Conservation (phyloP, 2,329 filamentous ascomycete genomes). For the Colletotrichum australisinense region DNA sequence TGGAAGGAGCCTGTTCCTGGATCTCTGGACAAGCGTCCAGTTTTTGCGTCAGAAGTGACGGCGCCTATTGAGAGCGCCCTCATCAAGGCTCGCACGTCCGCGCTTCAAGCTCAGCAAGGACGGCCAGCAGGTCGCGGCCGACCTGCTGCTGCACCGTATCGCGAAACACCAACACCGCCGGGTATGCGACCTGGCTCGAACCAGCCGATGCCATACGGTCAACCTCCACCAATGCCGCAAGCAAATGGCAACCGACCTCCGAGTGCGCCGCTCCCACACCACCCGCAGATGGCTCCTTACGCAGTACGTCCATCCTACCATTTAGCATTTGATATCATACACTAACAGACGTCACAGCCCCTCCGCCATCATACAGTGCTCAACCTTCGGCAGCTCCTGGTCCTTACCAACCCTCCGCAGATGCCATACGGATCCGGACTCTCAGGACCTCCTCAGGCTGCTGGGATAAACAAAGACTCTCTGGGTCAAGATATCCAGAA, state of each 20-base stretch:
- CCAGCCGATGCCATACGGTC: conserved; percentile 45
- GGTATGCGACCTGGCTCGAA: conserved; percentile 52
- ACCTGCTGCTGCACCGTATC: conserved; percentile 64
- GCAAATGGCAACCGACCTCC: conserved; percentile 42
- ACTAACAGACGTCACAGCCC: conserved; percentile 44
- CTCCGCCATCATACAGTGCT: conserved; percentile 48
- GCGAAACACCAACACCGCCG: conserved; percentile 81
- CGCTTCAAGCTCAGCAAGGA: conserved; percentile 64
- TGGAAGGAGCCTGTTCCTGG: conserved; percentile 98
- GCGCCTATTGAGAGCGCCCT: conserved; percentile 94
- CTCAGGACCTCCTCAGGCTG: conserved; percentile 33
- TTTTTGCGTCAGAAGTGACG: conserved; percentile 89
- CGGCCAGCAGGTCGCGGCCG: conserved; percentile 22
- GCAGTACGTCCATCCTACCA: conserved; percentile 15
- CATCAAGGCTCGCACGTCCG: conserved; percentile 78
- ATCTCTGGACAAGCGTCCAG: conserved; percentile 90
- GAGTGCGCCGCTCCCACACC: conserved; percentile 34
- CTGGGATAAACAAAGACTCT: conserved; percentile 74
- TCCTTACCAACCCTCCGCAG: conserved; percentile 54
- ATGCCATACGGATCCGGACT: conserved; percentile 53
- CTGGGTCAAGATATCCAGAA: conserved; percentile 86
- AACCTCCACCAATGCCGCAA: conserved; percentile 51
- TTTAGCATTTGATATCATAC: background rate
- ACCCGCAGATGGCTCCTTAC: conserved; percentile 28
- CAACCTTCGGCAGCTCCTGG: conserved; percentile 50